phyloP scores from a whole-genome alignment of 78 protist genomes.

The Kipferlia bialata region DNA sequence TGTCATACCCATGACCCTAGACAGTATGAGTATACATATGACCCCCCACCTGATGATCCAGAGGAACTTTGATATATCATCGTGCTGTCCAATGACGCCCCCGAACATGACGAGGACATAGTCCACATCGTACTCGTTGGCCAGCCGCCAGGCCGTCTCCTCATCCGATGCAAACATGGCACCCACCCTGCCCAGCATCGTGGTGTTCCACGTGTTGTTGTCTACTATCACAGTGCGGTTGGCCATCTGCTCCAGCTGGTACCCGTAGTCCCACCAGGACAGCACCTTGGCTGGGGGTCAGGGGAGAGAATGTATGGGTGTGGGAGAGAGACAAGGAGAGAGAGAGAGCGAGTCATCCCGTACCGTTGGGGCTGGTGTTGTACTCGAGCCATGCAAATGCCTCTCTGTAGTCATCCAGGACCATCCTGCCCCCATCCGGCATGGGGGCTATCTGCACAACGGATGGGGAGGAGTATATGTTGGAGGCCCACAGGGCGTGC shows the following conservation, averaged over 20 bases:
- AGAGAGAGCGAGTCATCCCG: constrained; percentile 15
- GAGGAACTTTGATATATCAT: constrained; percentile 88
- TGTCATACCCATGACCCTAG: too few species aligned
- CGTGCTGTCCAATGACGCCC: constrained; percentile 75
- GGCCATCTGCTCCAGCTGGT: constrained; percentile 91
- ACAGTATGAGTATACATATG: not conserved
- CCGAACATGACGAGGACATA: constrained; percentile 90
- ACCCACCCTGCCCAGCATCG: constrained; percentile 90
- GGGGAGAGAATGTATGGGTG: not conserved
- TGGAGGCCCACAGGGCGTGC: constrained; percentile 85
- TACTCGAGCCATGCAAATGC: constrained; percentile 89
- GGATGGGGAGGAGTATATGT: constrained; percentile 92
- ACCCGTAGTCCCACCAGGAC: constrained; percentile 99
- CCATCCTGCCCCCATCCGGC: constrained; percentile 53
- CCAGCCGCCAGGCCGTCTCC: constrained; percentile 53
- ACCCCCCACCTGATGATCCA: constrained; percentile 85
- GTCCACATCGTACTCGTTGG: constrained; percentile 78
- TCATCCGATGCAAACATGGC: constrained; percentile 72
- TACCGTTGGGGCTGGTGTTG: constrained; percentile 87
- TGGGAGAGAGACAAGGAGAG: too few species aligned
- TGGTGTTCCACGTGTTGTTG: constrained; percentile 97
- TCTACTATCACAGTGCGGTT: constrained; percentile 91
- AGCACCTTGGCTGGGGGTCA: constrained; percentile 13
- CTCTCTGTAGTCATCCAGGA: constrained; percentile 96
- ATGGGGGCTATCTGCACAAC: constrained; percentile 68